Conservation (phyloP, 192 early-diverging fungal species). For the Backusella circina region DNA sequence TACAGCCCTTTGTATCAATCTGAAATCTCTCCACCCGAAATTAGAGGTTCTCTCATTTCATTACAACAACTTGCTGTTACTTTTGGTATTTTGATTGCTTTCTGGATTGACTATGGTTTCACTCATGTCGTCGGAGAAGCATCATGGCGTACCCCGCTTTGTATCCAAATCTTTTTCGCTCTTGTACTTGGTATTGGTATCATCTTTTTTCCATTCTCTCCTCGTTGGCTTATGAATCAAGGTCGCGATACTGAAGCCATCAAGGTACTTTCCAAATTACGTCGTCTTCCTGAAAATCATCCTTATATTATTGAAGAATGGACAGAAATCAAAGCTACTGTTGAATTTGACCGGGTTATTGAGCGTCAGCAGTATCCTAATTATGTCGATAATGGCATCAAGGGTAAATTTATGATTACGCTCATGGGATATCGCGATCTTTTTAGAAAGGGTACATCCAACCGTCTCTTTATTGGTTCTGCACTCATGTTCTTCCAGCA, state of each 20-base stretch:
- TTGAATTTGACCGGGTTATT: constrained; percentile 28
- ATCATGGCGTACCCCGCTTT: constrained; percentile 69
- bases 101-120: constrained; percentile 48
- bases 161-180: constrained; percentile 67
- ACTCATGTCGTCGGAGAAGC: constrained; percentile 25
- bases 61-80: constrained; percentile 58
- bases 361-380: constrained; percentile 17
- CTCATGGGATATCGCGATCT: constrained; percentile 41
- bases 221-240: constrained; percentile 67
- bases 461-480: constrained; percentile 50
- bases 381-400: neutral
- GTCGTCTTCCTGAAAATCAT: constrained; percentile 19
- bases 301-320: constrained; percentile 27
- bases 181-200: constrained; percentile 58
- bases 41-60: constrained; percentile 53
- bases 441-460: constrained; percentile 45
- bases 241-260: constrained; percentile 54
- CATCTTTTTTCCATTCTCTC: constrained; percentile 75
- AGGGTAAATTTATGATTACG: constrained; percentile 11
- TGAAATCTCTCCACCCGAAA: constrained; percentile 53
- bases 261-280: constrained; percentile 47
- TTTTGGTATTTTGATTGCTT: constrained; percentile 53
- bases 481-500: constrained; percentile 65
- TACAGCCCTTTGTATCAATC: constrained; percentile 44
- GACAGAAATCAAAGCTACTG: constrained; percentile 32